Conservation (phyloP, 495 filamentous ascomycete genomes). For the Clavariopsis aquatica region DNA sequence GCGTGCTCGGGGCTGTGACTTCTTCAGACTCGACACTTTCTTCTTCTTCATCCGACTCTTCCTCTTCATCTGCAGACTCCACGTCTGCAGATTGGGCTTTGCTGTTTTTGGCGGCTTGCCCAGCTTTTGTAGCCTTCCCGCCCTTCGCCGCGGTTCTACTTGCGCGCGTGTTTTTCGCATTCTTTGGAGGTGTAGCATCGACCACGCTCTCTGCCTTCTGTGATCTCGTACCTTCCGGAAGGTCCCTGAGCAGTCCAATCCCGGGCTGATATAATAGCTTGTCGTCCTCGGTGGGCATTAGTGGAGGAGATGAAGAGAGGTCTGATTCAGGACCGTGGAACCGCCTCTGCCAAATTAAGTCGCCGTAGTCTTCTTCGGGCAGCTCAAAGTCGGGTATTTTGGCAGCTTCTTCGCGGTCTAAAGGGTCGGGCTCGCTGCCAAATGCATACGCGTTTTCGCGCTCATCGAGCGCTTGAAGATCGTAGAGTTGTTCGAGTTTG, state of each 20-base stretch:
- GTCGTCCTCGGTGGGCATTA: constrained; percentile 41
- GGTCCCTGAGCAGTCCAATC: constrained; percentile 25
- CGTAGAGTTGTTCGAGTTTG: constrained; percentile 81
- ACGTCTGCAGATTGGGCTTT: constrained; percentile 38
- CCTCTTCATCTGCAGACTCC: constrained; percentile 40
- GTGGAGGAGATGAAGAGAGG: constrained; percentile 55
- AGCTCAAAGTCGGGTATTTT: constrained; percentile 69
- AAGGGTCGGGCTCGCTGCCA: constrained; percentile 32
- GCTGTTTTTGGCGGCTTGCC: constrained; percentile 37
- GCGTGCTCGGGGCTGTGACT: constrained; percentile 29
- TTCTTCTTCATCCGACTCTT: constrained; percentile 44
- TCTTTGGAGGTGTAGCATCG: constrained; percentile 36
- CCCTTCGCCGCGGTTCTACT: constrained; percentile 39
- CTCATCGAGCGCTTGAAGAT: constrained; percentile 85
- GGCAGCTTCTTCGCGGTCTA: constrained; percentile 63
- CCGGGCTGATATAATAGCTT: constrained; percentile 32
- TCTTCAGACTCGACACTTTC: constrained; percentile 40
- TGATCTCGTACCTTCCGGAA: constrained; percentile 41
- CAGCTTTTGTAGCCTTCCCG: constrained; percentile 42
- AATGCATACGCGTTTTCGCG: constrained; percentile 53
- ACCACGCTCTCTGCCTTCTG: constrained; percentile 43
- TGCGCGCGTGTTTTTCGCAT: constrained; percentile 48
- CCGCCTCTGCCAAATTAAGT: constrained; percentile 69
- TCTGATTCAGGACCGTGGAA: constrained; percentile 48
- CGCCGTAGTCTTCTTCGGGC: constrained; percentile 74